Evolutionary conservation across 2,329 filamentous ascomycete species (phyloP), one percentile per base, ranked within the genome.

Genomic region (Paraconiothyrium sp.): DNA sequence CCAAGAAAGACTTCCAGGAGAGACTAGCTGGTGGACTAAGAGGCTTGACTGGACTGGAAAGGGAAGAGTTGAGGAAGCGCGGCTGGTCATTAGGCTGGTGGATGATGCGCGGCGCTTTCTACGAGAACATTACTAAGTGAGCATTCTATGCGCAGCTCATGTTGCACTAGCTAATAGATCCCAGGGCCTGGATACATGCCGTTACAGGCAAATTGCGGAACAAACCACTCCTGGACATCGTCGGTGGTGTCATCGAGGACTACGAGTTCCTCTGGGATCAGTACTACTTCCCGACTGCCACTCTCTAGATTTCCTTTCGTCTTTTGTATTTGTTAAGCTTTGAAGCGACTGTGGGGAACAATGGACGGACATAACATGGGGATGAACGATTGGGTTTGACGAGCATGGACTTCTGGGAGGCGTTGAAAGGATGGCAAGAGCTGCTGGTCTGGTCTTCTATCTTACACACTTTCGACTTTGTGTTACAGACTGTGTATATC

Each of bases 251-350:
- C 49, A 80, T 98, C 65, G 93, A 97, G 76, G 95, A 99, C 78
- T 99, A 99, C 76, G 92, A 97, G 79, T 98, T 96, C 77, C 84
- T 99, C 35, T 99, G 95, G 95, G 93, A 97, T 80, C 94, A 96
- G 72, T 98, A 97, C 79, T 96, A 98, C 80, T 99, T 98, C 79
- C 85, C 88, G 20, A 90, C 88, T 1, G 84, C 87, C 30, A 90
- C 87, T 5, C 68, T 86, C 64, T 87, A 73, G 68, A 24, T 16
- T 49, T 20, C 65, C 56, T 60, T 54, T 61, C 59, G 59, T 64
- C 48, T 67, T 41, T 61, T 51, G 37, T 54, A 47, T 52, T 54
- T 20, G 37, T 57, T 5, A 27, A 32, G 24, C 14, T 10, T 46
- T 46, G 43, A 46, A 37, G 24, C 50, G 48, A 47, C 22, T 30